Percentiles rank a stretch among this genome's conserved stretches.
phyloP scores from a whole-genome alignment of 108 stramenopile genomes.

The Pelagomonas calceolata region DNA sequence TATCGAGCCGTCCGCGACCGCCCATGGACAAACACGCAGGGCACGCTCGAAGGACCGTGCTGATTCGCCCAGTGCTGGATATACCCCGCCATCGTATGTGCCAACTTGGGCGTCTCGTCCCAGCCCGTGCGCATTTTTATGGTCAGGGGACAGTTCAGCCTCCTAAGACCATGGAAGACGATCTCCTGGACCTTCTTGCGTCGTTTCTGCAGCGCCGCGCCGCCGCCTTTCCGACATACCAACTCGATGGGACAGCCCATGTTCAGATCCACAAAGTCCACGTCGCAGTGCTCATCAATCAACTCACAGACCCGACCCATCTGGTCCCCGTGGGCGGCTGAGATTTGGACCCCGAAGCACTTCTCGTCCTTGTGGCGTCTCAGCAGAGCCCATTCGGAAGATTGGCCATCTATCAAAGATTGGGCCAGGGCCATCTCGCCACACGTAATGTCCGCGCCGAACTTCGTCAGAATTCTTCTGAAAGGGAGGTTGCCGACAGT shows the following conservation, averaged over 20 bases:
- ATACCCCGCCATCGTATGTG: slow-evolving; percentile 63
- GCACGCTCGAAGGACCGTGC: slow-evolving; percentile 15
- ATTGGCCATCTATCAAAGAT: slow-evolving; percentile 66
- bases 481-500: slow-evolving; percentile 97
- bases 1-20: slow-evolving; percentile 84
- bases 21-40: slow-evolving; percentile 67
- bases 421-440: slow-evolving; percentile 92
- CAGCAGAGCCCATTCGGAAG: slow-evolving; percentile 84
- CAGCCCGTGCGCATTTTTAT: slow-evolving; percentile 95
- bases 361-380: slow-evolving; percentile 82
- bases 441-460: slow-evolving; percentile 95
- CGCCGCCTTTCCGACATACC: slow-evolving; percentile 82
- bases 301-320: slow-evolving; percentile 60
- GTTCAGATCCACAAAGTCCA: slow-evolving; percentile 97
- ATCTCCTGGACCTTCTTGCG: slow-evolving; percentile 61
- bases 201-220: slow-evolving; percentile 71
- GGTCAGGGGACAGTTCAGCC: slow-evolving; percentile 61
- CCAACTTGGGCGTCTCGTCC: slow-evolving; percentile 77
- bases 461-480: slow-evolving; percentile 82
- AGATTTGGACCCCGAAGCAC: slow-evolving; percentile 91
- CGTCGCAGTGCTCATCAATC: slow-evolving; percentile 47
- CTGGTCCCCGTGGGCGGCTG: slow-evolving; percentile 76
- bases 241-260: slow-evolving; percentile 94
- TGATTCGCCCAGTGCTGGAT: slow-evolving; percentile 57
- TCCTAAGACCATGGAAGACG: slow-evolving; percentile 8